These are phyloP conservation scores for Populus pruinosa DNA, from an alignment of 345 rosid genomes.

Conservation along the genomic window DNA sequence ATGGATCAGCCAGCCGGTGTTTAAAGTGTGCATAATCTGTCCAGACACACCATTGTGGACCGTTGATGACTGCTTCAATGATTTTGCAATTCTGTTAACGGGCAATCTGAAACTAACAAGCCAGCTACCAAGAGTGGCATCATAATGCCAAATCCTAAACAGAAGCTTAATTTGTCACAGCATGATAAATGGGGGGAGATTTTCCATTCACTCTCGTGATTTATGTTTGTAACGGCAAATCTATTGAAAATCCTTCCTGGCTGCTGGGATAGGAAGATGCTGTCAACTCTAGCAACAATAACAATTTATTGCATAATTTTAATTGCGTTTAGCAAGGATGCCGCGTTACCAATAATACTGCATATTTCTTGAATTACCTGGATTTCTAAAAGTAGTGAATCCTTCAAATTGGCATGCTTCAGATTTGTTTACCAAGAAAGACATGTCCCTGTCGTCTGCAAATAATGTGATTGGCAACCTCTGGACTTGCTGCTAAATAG, in stretches of 20 bases:
- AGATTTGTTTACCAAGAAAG: not conserved
- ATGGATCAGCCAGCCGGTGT: constrained; percentile 22
- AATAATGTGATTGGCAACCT: not conserved
- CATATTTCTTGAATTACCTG: not conserved
- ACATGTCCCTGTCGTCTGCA: not conserved
- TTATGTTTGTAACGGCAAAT: not conserved
- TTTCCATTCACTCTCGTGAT: not conserved
- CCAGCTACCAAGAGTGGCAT: not conserved
- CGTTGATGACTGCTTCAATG: constrained; percentile 31
- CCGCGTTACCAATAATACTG: not conserved
- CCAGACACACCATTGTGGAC: constrained; percentile 17
- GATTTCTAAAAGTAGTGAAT: not conserved
- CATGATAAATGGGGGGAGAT: not conserved
- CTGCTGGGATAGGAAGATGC: not conserved
- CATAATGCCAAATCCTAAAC: not conserved
- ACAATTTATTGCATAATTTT: not conserved
- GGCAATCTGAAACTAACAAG: not conserved
- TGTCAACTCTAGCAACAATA: not conserved
- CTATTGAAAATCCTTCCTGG: not conserved
- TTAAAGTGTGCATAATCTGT: constrained; percentile 21
- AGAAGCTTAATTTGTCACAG: constrained; percentile 4
- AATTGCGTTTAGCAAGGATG: not conserved
- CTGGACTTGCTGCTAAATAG: not conserved
- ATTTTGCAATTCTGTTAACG: not conserved
- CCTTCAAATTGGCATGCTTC: not conserved